Evolutionary conservation across 1,284 basidiomycete genomes (phyloP).

Genomic region (Ceratobasidium sp.): DNA sequence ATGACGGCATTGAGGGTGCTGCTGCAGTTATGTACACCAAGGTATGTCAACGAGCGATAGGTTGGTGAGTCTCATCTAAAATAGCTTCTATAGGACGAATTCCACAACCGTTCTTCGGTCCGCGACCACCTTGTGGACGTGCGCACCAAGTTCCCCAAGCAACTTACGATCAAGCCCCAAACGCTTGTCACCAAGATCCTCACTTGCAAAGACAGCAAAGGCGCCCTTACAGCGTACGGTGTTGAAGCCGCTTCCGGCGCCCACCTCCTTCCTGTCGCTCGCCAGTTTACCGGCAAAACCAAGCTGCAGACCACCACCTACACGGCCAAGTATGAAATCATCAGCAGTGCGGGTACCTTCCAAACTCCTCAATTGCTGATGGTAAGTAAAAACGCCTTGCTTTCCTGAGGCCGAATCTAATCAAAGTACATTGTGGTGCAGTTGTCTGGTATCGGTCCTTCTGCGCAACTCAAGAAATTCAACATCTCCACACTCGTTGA

Average conservation of each 20-base stretch:
- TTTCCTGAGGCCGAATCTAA: not conserved
- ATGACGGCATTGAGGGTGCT: constrained; percentile 34
- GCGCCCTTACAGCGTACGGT: constrained; percentile 14
- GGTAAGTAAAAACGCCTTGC: not conserved
- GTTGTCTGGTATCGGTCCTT: constrained; percentile 33
- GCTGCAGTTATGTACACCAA: constrained; percentile 25
- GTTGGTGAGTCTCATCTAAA: not conserved
- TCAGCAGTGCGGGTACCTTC: constrained; percentile 35
- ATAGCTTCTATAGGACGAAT: not conserved
- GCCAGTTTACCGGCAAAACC: constrained; percentile 30
- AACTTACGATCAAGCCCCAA: constrained; percentile 20
- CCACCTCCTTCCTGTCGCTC: constrained; percentile 27
- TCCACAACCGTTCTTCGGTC: constrained; percentile 40
- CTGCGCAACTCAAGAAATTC: constrained; percentile 23
- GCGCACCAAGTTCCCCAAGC: constrained; percentile 21
- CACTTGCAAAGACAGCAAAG: constrained; percentile 12
- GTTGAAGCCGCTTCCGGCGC: constrained; percentile 27
- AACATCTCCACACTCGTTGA: constrained; percentile 23
- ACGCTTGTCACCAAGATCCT: constrained; percentile 33
- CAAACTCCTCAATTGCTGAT: constrained; percentile 34
- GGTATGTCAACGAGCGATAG: not conserved
- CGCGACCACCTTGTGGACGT: constrained; percentile 35
- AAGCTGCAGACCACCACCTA: constrained; percentile 21
- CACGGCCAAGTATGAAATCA: constrained; percentile 34
- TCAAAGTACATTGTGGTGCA: not conserved